phyloP scores from a whole-genome alignment of 345 rosid species.

The Conringia planisiliqua region DNA sequence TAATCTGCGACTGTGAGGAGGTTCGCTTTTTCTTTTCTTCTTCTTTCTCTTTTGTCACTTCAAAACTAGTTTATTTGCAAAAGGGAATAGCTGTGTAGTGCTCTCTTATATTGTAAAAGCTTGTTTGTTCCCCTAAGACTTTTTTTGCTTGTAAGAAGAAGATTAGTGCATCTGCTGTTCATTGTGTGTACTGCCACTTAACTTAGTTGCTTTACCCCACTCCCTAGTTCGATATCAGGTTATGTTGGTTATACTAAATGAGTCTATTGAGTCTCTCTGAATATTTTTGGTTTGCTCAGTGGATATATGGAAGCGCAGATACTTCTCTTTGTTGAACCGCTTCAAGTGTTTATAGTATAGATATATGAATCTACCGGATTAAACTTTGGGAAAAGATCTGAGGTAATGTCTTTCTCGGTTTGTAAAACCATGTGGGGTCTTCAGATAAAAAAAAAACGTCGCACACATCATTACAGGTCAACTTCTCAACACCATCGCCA shows the following conservation, averaged over 20 bases:
- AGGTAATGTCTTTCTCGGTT: background rate
- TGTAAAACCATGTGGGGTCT: background rate
- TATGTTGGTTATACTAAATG: background rate
- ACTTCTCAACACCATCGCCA: background rate
- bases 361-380: background rate
- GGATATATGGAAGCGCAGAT: background rate
- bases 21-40: background rate
- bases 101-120: constrained; percentile 5
- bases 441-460: too few species aligned
- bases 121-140: background rate
- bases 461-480: background rate
- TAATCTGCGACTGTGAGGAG: background rate
- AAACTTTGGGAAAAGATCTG: background rate
- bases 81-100: constrained; percentile 2
- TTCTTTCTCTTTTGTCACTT: background rate
- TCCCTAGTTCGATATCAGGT: background rate
- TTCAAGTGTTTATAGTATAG: background rate
- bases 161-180: background rate
- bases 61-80: constrained; percentile 8
- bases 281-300: background rate
- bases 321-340: background rate
- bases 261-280: background rate
- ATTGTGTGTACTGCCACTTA: background rate
- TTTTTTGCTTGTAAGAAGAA: background rate
- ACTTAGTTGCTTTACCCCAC: background rate